Percentiles rank a stretch among this genome's conserved stretches.
Conservation (phyloP, 116 monocot species). For the Posidonia oceanica region DNA sequence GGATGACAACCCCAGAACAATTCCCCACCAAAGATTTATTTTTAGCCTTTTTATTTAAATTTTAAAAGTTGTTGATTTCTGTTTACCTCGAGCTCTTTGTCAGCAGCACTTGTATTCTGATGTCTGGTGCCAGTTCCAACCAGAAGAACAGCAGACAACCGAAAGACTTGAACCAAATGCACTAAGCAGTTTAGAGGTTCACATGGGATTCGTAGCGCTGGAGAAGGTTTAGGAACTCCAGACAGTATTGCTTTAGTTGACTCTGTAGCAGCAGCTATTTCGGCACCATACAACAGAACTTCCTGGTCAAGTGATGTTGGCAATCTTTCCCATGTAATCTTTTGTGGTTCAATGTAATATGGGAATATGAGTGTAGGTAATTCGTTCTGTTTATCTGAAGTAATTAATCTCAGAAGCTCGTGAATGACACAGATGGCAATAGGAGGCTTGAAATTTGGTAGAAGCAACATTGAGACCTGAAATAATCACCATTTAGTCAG, state of each 20-base stretch:
- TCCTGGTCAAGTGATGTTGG: constrained; percentile 4
- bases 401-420: constrained; percentile 33
- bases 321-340: constrained; percentile 9
- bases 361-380: constrained; percentile 28
- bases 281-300: constrained; percentile 28
- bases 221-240: constrained; percentile 26
- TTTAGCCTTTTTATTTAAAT: not conserved
- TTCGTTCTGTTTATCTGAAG: constrained; percentile 15
- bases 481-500: not conserved
- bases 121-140: constrained; percentile 17
- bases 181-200: constrained; percentile 50
- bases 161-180: constrained; percentile 32
- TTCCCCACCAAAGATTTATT: not conserved
- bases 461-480: constrained; percentile 43
- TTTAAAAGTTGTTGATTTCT: not conserved
- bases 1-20: too few relatives aligned
- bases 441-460: constrained; percentile 52
- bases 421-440: constrained; percentile 52
- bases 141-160: constrained; percentile 31
- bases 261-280: constrained; percentile 23
- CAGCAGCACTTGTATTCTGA: constrained; percentile 11
- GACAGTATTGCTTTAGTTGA: constrained; percentile 18
- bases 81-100: constrained; percentile 33
- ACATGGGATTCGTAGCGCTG: constrained; percentile 24
- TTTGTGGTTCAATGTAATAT: constrained; percentile 6